Percentiles rank a stretch among this genome's conserved stretches.
phyloP scores from a whole-genome alignment of 2,329 filamentous ascomycete genomes.

The Exophiala sideris region DNA sequence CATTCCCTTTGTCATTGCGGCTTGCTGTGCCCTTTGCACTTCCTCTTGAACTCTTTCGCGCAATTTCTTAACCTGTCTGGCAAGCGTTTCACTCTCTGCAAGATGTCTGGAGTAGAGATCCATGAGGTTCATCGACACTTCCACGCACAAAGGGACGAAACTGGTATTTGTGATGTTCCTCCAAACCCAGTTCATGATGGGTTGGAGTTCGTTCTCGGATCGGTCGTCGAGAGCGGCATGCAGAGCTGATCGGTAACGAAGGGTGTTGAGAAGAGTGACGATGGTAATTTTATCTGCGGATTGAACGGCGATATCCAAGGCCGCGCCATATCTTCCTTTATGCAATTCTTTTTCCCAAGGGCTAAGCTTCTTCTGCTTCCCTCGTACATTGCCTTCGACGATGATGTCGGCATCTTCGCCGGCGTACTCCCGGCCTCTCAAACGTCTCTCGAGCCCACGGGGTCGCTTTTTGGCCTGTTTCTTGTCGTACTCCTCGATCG shows the following conservation, averaged over 20 bases:
- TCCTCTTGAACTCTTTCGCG: conserved; percentile 69
- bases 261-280: conserved; percentile 75
- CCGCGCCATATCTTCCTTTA: conserved; percentile 69
- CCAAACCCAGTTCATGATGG: conserved; percentile 78
- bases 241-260: conserved; percentile 83
- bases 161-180: conserved; percentile 73
- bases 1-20: conserved; percentile 82
- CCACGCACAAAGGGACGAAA: conserved; percentile 75
- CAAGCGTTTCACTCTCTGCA: conserved; percentile 69
- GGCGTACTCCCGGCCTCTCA: conserved; percentile 71
- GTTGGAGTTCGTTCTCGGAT: conserved; percentile 76
- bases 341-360: conserved; percentile 79
- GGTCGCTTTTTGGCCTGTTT: conserved; percentile 61
- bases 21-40: conserved; percentile 78
- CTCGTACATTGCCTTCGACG: conserved; percentile 70
- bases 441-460: conserved; percentile 59
- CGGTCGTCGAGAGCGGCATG: conserved; percentile 74
- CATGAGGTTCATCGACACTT: conserved; percentile 75
- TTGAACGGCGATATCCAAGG: conserved; percentile 75
- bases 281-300: conserved; percentile 57
- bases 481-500: conserved; percentile 72
- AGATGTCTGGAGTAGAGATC: conserved; percentile 84
- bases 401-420: conserved; percentile 85
- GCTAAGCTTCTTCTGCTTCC: conserved; percentile 63
- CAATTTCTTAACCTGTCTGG: conserved; percentile 65